A percentile compares a stretch with the other conserved stretches of the same genome.
Conservation (phyloP, 2,329 filamentous ascomycete genomes). For the Sphaceloma murrayae region DNA sequence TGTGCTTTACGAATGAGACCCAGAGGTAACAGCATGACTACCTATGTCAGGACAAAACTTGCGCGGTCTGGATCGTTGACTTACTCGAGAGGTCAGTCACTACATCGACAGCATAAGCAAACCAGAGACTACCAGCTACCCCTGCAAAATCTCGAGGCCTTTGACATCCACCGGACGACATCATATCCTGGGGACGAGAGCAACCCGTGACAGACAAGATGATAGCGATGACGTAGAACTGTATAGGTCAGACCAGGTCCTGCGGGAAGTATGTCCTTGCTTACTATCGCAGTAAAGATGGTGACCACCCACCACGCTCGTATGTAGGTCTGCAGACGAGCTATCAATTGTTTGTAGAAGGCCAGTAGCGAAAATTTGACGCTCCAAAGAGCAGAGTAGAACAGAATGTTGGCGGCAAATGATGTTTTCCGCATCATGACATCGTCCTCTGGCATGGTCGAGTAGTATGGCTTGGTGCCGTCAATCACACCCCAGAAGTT, state of each 20-base stretch:
- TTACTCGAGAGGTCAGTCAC: constrained; percentile 12
- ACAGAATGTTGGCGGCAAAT: constrained; percentile 6
- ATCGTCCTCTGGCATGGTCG: constrained; percentile 2
- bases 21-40: constrained; percentile 14
- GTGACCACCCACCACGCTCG: constrained; percentile 11
- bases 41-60: neutral
- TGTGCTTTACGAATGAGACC: constrained; percentile 7
- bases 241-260: neutral
- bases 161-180: neutral
- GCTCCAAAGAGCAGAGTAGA: constrained; percentile 8
- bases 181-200: neutral
- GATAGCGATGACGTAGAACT: constrained; percentile 4
- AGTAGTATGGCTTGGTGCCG: neutral
- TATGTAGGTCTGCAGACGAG: neutral
- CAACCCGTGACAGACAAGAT: constrained; percentile 1
- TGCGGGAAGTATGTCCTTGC: too few species aligned
- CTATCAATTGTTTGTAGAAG: constrained; percentile 14
- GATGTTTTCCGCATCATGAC: constrained; percentile 3
- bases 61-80: neutral
- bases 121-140: constrained; percentile 9
- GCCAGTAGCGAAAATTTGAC: constrained; percentile 15
- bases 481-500: constrained; percentile 13
- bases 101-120: constrained; percentile 7
- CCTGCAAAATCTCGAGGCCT: constrained; percentile 1
- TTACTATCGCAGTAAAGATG: neutral